These are phyloP conservation scores for Salix purpurea DNA, from an alignment of 345 rosid genomes.

Conservation along the genomic window DNA sequence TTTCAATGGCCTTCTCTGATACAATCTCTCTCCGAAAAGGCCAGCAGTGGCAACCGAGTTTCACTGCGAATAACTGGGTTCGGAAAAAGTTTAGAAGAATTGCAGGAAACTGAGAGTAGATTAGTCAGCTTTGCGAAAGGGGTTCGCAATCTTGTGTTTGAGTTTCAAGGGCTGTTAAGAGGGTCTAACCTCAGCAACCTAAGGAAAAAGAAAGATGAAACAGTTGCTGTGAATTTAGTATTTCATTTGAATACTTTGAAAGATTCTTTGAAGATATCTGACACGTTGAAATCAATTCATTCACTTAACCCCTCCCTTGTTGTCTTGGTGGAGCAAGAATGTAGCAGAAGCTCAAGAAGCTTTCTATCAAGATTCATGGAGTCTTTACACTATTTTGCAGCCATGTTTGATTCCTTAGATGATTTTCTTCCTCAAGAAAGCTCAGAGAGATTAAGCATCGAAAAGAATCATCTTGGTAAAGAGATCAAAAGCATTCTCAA, in stretches of 20 bases:
- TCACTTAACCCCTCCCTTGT: slow-evolving; percentile 51
- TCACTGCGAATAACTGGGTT: slow-evolving; percentile 48
- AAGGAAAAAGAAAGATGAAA: slow-evolving; percentile 50
- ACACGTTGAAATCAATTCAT: slow-evolving; percentile 37
- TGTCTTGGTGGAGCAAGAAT: slow-evolving; percentile 52
- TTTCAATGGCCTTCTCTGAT: slow-evolving; percentile 74
- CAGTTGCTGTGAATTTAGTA: slow-evolving; percentile 50
- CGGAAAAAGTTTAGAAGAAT: slow-evolving; percentile 41
- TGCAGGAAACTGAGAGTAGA: slow-evolving; percentile 56
- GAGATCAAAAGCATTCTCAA: slow-evolving; percentile 54
- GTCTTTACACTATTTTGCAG: slow-evolving; percentile 56
- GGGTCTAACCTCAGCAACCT: slow-evolving; percentile 30
- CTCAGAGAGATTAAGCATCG: slow-evolving; percentile 45
- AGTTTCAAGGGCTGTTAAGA: slow-evolving; percentile 49
- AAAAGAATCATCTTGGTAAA: slow-evolving; percentile 59
- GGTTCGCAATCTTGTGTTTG: slow-evolving; percentile 46
- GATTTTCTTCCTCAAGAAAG: slow-evolving; percentile 58
- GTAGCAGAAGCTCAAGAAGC: slow-evolving; percentile 35
- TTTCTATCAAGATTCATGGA: slow-evolving; percentile 64
- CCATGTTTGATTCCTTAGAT: slow-evolving; percentile 68
- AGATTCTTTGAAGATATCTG: slow-evolving; percentile 28
- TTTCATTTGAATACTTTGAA: slow-evolving; percentile 44
- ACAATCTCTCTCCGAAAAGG: slow-evolving; percentile 64
- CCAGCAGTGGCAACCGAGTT: slow-evolving; percentile 25
- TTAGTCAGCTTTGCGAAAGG: slow-evolving; percentile 50